These are phyloP conservation scores for Pisolithus marmoratus DNA, from an alignment of 768 basidiomycete species.

Conservation along the genomic window DNA sequence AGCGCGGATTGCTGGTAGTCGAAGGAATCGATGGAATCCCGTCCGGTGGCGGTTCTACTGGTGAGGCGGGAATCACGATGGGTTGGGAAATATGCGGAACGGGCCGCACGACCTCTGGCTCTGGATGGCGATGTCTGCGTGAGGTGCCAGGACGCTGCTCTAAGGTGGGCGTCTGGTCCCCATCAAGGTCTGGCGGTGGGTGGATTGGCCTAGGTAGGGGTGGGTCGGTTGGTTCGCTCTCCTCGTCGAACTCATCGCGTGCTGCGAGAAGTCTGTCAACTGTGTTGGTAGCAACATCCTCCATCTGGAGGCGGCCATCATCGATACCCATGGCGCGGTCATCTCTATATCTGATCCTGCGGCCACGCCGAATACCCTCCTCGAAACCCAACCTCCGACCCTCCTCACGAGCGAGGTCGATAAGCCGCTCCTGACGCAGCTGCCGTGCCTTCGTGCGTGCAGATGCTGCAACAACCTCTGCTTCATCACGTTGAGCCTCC, in stretches of 20 bases:
- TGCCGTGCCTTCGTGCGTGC: conserved; percentile 42
- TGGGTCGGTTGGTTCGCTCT: conserved; percentile 11
- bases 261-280: conserved; percentile 23
- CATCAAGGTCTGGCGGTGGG: conserved; percentile 21
- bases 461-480: conserved; percentile 41
- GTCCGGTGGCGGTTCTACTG: conserved; percentile 4
- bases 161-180: conserved; percentile 13
- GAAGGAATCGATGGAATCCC: conserved; percentile 5
- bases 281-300: conserved; percentile 11
- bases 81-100: conserved; percentile 10
- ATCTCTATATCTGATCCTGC: conserved; percentile 26
- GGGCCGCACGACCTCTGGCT: conserved; percentile 6
- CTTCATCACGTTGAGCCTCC: conserved; percentile 43
- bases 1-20: conserved; percentile 9
- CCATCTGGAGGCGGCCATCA: conserved; percentile 12
- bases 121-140: conserved; percentile 15
- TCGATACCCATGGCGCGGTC: conserved; percentile 13
- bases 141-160: conserved; percentile 13
- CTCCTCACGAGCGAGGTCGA: conserved; percentile 49
- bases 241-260: conserved; percentile 16
- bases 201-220: conserved; percentile 11
- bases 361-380: conserved; percentile 39
- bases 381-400: conserved; percentile 47
- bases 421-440: conserved; percentile 40
- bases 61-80: conserved; percentile 4